Conservation (phyloP, 768 basidiomycete genomes). For the Tephrocybe sp. region DNA sequence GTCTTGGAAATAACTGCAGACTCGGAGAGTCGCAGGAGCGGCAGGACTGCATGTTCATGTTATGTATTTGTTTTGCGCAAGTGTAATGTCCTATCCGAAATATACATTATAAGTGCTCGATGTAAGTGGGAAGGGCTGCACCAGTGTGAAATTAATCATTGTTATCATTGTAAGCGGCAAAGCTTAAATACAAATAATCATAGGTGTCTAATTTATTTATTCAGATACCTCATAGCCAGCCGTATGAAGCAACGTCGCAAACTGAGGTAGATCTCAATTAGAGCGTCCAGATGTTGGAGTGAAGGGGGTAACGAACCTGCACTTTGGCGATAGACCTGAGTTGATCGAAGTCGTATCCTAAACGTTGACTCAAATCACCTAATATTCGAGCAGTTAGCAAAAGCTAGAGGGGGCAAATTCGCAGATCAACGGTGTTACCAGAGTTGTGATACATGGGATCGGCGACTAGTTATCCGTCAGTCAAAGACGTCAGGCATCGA, state of each 20-base stretch:
- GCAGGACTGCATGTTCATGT: neutral
- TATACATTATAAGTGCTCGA: no score
- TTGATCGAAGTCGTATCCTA: slow-evolving; percentile 83
- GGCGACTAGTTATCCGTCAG: slow-evolving; percentile 45
- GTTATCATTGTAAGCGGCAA: no score
- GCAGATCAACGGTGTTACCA: slow-evolving; percentile 36
- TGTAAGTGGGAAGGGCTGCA: no score
- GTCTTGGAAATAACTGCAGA: neutral
- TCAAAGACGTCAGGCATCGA: neutral
- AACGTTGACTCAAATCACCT: slow-evolving; percentile 78
- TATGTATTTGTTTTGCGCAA: neutral
- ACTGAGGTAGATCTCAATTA: slow-evolving; percentile 32
- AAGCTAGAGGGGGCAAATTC: neutral
- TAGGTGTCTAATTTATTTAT: slow-evolving; percentile 3
- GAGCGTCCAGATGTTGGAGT: neutral
- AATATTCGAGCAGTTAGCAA: slow-evolving; percentile 5
- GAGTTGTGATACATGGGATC: slow-evolving; percentile 92
- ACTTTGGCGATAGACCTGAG: slow-evolving; percentile 84
- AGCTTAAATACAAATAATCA: neutral
- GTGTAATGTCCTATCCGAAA: no score
- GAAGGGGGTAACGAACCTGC: slow-evolving; percentile 45
- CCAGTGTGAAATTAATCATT: no score
- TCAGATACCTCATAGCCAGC: slow-evolving; percentile 52
- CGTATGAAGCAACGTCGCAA: slow-evolving; percentile 67
- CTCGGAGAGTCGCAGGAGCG: neutral